A percentile compares a stretch with the other conserved stretches of the same genome.
Conservation (phyloP, 352 stramenopile species). For the Plasmopara muralis region DNA sequence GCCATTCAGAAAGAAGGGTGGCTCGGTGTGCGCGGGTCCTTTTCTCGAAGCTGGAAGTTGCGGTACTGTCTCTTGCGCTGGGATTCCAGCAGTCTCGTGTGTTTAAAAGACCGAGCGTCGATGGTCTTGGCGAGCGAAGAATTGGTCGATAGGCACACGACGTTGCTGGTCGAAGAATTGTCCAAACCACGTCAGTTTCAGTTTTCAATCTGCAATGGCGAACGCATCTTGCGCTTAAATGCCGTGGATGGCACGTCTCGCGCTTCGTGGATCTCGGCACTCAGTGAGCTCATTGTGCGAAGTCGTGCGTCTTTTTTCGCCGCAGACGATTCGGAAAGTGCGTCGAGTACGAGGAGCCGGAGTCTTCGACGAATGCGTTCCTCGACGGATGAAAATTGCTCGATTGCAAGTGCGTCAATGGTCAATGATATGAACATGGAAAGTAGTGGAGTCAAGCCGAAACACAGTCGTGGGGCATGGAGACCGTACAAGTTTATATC, state of each 20-base stretch:
- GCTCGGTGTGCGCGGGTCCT: conserved; percentile 54
- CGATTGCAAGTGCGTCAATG: conserved; percentile 23
- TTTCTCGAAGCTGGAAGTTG: conserved; percentile 81
- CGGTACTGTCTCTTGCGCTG: conserved; percentile 71
- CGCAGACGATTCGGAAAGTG: conserved; percentile 60
- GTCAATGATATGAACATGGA: conserved; percentile 24
- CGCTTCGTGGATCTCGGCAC: conserved; percentile 59
- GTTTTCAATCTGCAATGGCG: conserved; percentile 73
- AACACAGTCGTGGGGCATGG: conserved; percentile 36
- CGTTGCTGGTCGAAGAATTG: conserved; percentile 53
- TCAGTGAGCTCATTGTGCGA: conserved; percentile 78
- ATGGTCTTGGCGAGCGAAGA: conserved; percentile 66
- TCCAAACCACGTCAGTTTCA: conserved; percentile 67
- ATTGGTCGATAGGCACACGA: conserved; percentile 71
- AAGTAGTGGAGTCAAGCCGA: conserved; percentile 17
- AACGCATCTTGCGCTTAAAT: conserved; percentile 64
- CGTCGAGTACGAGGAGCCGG: conserved; percentile 34
- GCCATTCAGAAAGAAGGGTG: conserved; percentile 73
- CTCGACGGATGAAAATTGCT: conserved; percentile 50
- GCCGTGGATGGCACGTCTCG: conserved; percentile 52
- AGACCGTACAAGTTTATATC: conserved; percentile 71
- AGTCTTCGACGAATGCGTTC: conserved; percentile 49
- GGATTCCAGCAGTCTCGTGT: conserved; percentile 69
- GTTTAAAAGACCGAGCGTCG: conserved; percentile 62
- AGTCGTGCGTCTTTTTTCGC: conserved; percentile 70